Evolutionary conservation across 176 grass and related monocot genomes (phyloP).

Genomic region (Triticum monococcum): DNA sequence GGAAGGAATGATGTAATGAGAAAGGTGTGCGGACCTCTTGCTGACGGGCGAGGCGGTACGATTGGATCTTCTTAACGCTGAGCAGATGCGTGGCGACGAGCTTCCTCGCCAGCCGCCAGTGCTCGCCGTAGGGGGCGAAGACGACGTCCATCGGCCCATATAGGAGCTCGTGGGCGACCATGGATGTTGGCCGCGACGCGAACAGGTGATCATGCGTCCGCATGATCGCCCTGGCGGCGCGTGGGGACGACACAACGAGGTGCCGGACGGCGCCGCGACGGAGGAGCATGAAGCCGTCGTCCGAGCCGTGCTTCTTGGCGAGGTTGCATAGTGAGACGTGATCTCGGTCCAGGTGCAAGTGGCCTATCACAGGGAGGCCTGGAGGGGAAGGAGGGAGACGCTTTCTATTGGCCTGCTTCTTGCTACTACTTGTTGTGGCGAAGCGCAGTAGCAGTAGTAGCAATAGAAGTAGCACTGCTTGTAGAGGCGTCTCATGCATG

Average conservation of each 20-base stretch:
- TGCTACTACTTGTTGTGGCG: background rate
- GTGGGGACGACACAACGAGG: background rate
- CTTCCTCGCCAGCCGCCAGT: background rate
- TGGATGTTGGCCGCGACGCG: background rate
- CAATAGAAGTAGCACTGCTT: background rate
- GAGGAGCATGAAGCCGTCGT: background rate
- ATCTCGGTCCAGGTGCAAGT: background rate
- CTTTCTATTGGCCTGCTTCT: background rate
- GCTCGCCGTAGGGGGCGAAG: background rate
- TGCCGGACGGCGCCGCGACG: background rate
- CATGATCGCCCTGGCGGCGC: background rate
- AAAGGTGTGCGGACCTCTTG: background rate
- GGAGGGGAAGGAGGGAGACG: constrained; percentile 1
- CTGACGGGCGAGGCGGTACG: background rate
- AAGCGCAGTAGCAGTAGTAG: background rate
- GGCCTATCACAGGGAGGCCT: background rate
- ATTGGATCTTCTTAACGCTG: background rate
- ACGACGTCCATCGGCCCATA: background rate
- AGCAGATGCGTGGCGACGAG: background rate
- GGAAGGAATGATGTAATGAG: no score
- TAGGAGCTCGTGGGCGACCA: background rate
- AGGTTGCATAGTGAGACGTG: background rate
- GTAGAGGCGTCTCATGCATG: no score
- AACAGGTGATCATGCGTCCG: background rate
- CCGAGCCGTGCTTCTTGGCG: background rate